Percentiles rank a stretch among this genome's conserved stretches.
Conservation (phyloP, 2,329 filamentous ascomycete genomes). For the Phaeosphaeriaceae sp. region DNA sequence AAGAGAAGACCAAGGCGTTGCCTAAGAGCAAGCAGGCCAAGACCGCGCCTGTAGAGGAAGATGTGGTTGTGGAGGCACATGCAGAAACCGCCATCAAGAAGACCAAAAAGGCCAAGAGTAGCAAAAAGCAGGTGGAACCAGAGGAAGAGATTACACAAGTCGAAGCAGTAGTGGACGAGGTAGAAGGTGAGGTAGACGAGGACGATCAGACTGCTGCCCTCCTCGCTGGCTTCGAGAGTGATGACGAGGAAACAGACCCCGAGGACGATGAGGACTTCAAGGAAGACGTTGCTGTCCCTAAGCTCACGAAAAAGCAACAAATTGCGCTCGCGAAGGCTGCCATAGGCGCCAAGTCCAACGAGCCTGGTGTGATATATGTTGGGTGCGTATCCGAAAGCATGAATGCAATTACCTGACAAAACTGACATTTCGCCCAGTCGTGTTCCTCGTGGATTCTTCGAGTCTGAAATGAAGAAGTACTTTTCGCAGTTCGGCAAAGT, state of each 20-base stretch:
- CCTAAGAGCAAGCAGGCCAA: conserved; percentile 28
- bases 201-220: conserved; percentile 59
- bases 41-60: conserved; percentile 17
- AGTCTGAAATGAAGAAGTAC: conserved; percentile 92
- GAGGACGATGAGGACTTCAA: conserved; percentile 46
- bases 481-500: conserved; percentile 93
- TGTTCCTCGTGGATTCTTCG: conserved; percentile 95
- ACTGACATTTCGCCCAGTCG: conserved; percentile 57
- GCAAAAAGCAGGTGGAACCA: conserved; percentile 28
- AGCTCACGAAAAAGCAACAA: conserved; percentile 36
- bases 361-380: conserved; percentile 84
- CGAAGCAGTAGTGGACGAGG: conserved; percentile 16
- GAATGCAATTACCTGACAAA: not conserved
- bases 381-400: conserved; percentile 56
- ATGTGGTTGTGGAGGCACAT: conserved; percentile 10
- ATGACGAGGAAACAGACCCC: conserved; percentile 50
- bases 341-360: conserved; percentile 59
- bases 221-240: conserved; percentile 59
- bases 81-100: conserved; percentile 21
- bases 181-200: conserved; percentile 34
- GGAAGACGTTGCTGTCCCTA: conserved; percentile 42
- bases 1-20: conserved; percentile 28
- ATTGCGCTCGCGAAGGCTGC: conserved; percentile 58
- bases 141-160: conserved; percentile 24
- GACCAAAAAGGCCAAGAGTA: conserved; percentile 29